phyloP scores from a whole-genome alignment of 352 stramenopile species.

The Globisporangium carolinianum region DNA sequence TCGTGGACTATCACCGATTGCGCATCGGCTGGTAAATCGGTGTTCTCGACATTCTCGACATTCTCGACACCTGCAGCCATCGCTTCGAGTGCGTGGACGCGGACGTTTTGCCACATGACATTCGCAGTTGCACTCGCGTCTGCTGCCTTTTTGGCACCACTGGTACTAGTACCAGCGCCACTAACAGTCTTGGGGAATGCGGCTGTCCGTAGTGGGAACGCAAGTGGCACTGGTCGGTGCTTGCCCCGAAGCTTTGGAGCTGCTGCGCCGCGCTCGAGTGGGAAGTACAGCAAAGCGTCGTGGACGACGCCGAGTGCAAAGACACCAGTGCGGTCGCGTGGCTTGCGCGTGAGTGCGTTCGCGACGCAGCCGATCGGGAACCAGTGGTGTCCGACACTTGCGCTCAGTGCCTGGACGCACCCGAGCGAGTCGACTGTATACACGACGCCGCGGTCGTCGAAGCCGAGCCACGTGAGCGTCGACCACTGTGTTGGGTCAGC shows the following conservation, averaged over 20 bases:
- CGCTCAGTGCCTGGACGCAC: conserved; percentile 50
- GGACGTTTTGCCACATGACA: conserved; percentile 67
- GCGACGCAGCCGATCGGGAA: conserved; percentile 65
- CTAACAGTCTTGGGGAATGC: conserved; percentile 42
- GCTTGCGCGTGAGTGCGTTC: conserved; percentile 53
- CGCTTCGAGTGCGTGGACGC: conserved; percentile 33
- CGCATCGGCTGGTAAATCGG: too few species aligned
- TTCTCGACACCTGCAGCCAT: conserved; percentile 7
- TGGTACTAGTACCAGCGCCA: conserved; percentile 5
- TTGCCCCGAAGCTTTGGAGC: conserved; percentile 52
- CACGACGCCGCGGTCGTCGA: conserved; percentile 66
- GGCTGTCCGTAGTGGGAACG: conserved; percentile 46
- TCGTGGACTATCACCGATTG: conserved; percentile 31
- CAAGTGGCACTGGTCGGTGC: conserved; percentile 67
- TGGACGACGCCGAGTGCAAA: conserved; percentile 71
- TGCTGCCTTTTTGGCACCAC: background rate
- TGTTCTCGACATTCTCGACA: too few species aligned
- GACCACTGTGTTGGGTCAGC: conserved; percentile 42
- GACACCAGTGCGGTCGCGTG: conserved; percentile 40
- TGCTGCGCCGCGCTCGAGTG: conserved; percentile 35
- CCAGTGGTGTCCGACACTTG: conserved; percentile 56
- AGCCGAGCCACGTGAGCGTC: conserved; percentile 64
- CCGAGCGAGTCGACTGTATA: conserved; percentile 69
- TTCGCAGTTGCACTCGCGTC: conserved; percentile 26
- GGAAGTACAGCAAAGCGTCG: conserved; percentile 70